Evolutionary conservation across 805 yeast species (phyloP).

Genomic region (Zygoascus ofunaensis): DNA sequence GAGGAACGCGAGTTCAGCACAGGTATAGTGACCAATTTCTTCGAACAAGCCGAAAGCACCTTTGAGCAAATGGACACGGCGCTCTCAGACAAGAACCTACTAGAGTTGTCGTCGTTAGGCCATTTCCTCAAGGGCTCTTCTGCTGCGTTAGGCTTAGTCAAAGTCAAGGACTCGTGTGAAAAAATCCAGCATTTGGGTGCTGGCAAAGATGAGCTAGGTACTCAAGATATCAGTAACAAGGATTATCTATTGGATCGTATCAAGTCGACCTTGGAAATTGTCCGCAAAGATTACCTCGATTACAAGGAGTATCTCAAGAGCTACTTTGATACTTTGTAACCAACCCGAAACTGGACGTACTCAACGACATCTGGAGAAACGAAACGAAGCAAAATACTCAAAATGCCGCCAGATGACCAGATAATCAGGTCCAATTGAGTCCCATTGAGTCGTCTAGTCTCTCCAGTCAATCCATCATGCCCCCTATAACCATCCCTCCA

Average conservation of each 20-base stretch:
- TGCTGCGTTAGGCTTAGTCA: conserved; percentile 79
- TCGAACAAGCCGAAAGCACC: conserved; percentile 80
- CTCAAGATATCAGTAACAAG: conserved; percentile 22
- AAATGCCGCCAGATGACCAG: too few relatives aligned
- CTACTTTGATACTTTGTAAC: conserved; percentile 22
- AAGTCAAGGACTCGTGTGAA: conserved; percentile 82
- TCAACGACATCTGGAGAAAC: too few relatives aligned
- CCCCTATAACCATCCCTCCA: too few relatives aligned
- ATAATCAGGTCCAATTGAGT: too few relatives aligned
- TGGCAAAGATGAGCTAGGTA: conserved; percentile 32
- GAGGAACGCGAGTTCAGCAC: conserved; percentile 68
- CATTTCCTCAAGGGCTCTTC: conserved; percentile 94
- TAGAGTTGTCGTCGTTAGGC: conserved; percentile 63
- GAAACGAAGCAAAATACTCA: too few relatives aligned
- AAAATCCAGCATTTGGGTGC: conserved; percentile 85
- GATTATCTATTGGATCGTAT: conserved; percentile 28
- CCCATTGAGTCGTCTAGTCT: too few relatives aligned
- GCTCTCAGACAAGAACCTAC: conserved; percentile 37
- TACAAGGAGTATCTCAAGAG: conserved; percentile 22
- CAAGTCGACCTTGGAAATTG: conserved; percentile 20
- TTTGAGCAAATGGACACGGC: conserved; percentile 59
- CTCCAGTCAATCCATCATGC: too few relatives aligned
- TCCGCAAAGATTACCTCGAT: conserved; percentile 29
- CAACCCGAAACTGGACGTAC: too few relatives aligned
- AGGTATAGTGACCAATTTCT: conserved; percentile 70